A percentile compares a stretch with the other conserved stretches of the same genome.
phyloP scores from a whole-genome alignment of 495 filamentous ascomycete species.

The Xylaria sp. region DNA sequence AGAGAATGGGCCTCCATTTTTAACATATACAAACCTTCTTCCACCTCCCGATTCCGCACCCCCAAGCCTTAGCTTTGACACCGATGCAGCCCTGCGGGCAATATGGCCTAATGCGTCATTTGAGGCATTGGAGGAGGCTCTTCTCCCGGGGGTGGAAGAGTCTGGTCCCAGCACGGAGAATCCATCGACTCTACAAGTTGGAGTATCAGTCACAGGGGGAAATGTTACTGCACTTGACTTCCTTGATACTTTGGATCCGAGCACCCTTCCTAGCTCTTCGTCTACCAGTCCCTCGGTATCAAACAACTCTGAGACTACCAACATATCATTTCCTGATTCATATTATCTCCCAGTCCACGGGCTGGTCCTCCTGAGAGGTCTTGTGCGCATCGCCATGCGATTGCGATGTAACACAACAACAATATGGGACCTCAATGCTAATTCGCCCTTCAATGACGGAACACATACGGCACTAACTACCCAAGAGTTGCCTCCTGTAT shows the following conservation, averaged over 20 bases:
- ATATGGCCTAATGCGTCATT: constrained; percentile 7
- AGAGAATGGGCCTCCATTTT: not conserved
- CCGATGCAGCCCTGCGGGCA: not conserved
- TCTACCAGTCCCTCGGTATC: constrained; percentile 6
- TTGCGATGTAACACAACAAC: constrained; percentile 26
- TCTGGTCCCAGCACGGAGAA: not conserved
- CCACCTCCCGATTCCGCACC: not conserved
- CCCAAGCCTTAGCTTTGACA: not conserved
- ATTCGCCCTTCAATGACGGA: constrained; percentile 29
- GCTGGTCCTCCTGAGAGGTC: constrained; percentile 35
- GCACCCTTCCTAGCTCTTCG: not conserved
- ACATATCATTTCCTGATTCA: constrained; percentile 34
- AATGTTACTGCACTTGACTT: not conserved
- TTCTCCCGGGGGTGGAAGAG: constrained; percentile 6
- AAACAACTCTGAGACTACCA: not conserved
- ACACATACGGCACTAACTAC: constrained; percentile 28
- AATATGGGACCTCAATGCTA: constrained; percentile 33
- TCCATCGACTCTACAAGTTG: not conserved
- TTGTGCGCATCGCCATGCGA: constrained; percentile 38
- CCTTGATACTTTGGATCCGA: not conserved
- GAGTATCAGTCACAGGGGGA: not conserved
- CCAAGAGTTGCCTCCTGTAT: constrained; percentile 32
- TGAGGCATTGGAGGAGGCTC: not conserved
- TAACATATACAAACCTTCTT: not conserved
- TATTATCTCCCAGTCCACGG: constrained; percentile 42